These are phyloP conservation scores for Beauveria brongniartii DNA, from an alignment of 2,329 filamentous ascomycete species.

Conservation along the genomic window DNA sequence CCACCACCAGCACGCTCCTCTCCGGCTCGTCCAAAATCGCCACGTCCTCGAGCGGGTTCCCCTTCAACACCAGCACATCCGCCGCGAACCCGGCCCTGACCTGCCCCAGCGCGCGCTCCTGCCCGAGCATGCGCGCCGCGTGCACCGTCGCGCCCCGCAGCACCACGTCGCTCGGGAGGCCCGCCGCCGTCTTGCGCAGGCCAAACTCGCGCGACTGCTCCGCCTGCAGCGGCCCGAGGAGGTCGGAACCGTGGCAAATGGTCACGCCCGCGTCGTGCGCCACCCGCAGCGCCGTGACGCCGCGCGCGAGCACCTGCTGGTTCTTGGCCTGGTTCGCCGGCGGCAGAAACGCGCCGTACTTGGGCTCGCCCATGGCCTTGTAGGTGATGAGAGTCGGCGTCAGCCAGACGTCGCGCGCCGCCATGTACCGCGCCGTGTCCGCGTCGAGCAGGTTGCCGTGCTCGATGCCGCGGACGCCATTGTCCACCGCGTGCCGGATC, in stretches of 20 bases:
- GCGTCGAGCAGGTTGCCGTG: slow-evolving; percentile 36
- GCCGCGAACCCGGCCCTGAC: slow-evolving; percentile 41
- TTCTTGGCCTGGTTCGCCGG: slow-evolving; percentile 41
- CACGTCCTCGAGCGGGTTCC: slow-evolving; percentile 49
- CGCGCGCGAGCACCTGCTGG: slow-evolving; percentile 36
- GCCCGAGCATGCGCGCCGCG: slow-evolving; percentile 39
- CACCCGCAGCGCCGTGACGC: slow-evolving; percentile 38
- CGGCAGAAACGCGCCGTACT: slow-evolving; percentile 35
- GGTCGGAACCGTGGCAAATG: slow-evolving; percentile 45
- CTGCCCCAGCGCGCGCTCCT: slow-evolving; percentile 39
- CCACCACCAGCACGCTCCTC: slow-evolving; percentile 38
- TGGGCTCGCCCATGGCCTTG: slow-evolving; percentile 36
- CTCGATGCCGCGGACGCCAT: slow-evolving; percentile 47
- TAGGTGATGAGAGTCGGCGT: slow-evolving; percentile 49
- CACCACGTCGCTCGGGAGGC: slow-evolving; percentile 18
- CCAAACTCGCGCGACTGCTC: slow-evolving; percentile 27
- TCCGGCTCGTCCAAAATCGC: slow-evolving; percentile 40
- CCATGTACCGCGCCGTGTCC: slow-evolving; percentile 41
- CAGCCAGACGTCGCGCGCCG: slow-evolving; percentile 37
- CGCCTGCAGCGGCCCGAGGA: slow-evolving; percentile 23
- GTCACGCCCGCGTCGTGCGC: slow-evolving; percentile 43
- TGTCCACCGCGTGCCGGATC: slow-evolving; percentile 45
- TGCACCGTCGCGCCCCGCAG: slow-evolving; percentile 33
- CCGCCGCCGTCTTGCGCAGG: slow-evolving; percentile 17
- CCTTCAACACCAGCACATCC: slow-evolving; percentile 43